A percentile compares a stretch with the other conserved stretches of the same genome.
Conservation (phyloP, 768 basidiomycete species). For the Termitomyces sp. region DNA sequence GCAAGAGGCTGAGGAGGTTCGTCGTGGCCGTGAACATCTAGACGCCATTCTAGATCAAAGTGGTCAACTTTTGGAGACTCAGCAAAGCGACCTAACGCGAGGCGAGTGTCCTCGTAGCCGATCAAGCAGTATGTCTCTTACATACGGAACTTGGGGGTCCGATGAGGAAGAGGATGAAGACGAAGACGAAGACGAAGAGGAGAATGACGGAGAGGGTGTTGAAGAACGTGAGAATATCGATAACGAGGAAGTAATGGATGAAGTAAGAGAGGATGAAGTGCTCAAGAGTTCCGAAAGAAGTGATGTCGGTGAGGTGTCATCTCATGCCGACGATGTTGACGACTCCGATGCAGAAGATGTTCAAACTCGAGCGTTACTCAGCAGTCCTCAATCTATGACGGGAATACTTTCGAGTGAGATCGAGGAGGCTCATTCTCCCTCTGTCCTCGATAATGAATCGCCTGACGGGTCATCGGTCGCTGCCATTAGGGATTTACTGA, state of each 20-base stretch:
- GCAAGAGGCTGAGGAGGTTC: slow-evolving; percentile 74
- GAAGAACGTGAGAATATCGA: slow-evolving; percentile 26
- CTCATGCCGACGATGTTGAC: neutral
- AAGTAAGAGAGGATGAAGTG: slow-evolving; percentile 14
- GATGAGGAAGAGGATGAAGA: slow-evolving; percentile 40
- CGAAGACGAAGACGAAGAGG: slow-evolving; percentile 31
- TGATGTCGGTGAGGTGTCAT: neutral
- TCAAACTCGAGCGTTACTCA: slow-evolving; percentile 19
- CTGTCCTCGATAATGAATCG: slow-evolving; percentile 1
- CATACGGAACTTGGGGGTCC: slow-evolving; percentile 30
- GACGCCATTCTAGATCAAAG: slow-evolving; percentile 91
- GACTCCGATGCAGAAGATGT: slow-evolving; percentile 14
- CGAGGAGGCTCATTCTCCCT: neutral
- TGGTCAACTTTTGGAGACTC: slow-evolving; percentile 81
- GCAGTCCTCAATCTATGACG: neutral
- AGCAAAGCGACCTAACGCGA: slow-evolving; percentile 65
- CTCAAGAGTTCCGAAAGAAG: slow-evolving; percentile 4
- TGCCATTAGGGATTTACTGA: neutral
- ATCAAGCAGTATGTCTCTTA: slow-evolving; percentile 49
- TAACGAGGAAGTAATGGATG: slow-evolving; percentile 13
- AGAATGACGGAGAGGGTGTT: slow-evolving; percentile 32
- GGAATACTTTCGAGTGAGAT: slow-evolving; percentile 5
- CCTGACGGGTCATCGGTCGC: slow-evolving; percentile 2
- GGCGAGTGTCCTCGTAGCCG: slow-evolving; percentile 53
- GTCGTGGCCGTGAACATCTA: slow-evolving; percentile 80